phyloP scores from a whole-genome alignment of 2,329 filamentous ascomycete genomes.

The Kalmusia sp. region DNA sequence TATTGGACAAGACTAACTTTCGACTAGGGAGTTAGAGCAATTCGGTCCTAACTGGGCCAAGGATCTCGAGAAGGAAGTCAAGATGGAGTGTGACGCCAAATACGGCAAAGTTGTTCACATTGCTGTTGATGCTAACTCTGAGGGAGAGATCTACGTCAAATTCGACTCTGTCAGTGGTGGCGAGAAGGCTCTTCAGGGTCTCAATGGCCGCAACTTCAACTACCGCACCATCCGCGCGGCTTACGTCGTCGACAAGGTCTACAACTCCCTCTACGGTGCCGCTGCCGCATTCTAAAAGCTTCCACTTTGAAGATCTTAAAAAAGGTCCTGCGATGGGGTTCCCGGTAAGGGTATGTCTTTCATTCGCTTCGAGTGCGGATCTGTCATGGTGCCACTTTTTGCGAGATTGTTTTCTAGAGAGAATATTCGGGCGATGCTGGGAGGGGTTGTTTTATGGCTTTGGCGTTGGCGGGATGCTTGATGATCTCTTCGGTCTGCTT shows the following conservation, averaged over 20 bases:
- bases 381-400: constrained; percentile 1
- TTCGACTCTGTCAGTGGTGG: constrained; percentile 95
- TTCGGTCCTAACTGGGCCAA: constrained; percentile 72
- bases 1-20: constrained; percentile 21
- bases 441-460: not conserved
- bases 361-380: constrained; percentile 8
- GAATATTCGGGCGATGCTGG: not conserved
- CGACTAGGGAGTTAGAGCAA: constrained; percentile 31
- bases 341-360: constrained; percentile 11
- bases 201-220: constrained; percentile 96
- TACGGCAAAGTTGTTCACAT: constrained; percentile 99
- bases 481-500: not conserved
- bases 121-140: constrained; percentile 88
- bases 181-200: constrained; percentile 95
- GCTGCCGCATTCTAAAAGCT: constrained; percentile 33
- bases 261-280: constrained; percentile 79
- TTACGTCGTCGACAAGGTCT: constrained; percentile 97
- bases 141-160: constrained; percentile 97
- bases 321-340: not conserved
- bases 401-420: not conserved
- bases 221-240: constrained; percentile 91
- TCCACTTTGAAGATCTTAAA: not conserved
- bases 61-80: constrained; percentile 92
- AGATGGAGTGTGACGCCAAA: constrained; percentile 89
- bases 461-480: constrained; percentile 5